Base-by-base conservation (phyloP, 805 yeast genomes). In the Zygosaccharomyces gambellarensis region DNA sequence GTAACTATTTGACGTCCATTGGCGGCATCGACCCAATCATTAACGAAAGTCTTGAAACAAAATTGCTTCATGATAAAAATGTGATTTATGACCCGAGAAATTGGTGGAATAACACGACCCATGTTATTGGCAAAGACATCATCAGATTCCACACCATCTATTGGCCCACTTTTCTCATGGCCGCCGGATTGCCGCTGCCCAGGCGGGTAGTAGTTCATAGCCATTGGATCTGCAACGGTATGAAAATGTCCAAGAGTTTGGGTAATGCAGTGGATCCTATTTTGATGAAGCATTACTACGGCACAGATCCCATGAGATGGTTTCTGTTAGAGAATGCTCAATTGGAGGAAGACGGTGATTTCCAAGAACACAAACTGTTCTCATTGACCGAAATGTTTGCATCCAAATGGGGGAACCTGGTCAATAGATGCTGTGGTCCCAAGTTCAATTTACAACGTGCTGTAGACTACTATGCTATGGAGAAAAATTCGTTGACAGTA, bases 211-310 rank as follows among this genome's bases (percentile, higher is more conserved):
- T 90, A 5, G 96, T 94, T 2, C 99, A 94, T 71, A 84, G 95
- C 5, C 99, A 94, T 66, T 94, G 98, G 98, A 72, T 90, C 21
- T 79, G 85, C 66, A 85, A 82, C 30, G 98, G 98, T 0, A 72
- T 81, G 39, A 94, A 94, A 63, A 94, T 94, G 99, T 87, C 96
- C 45, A 94, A 94, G 60, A 84, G 95, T 49, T 70, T 82, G 47
- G 97, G 97, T 0, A 94, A 94, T 63, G 97, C 92, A 8, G 95
- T 92, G 4, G 97, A 94, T 60, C 99, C 99, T 0, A 62, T 86
- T 17, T 78, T 71, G n/a, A 74, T 84, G 28, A 72, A 80, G 3
- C 72, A 78, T 0, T 65, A 73, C 38, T 87, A 85, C 59, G 96
- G 90, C 0, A 65, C 75, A n/a, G 94, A 87, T 64, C 68, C 87